Evolutionary conservation across 495 filamentous ascomycete genomes (phyloP).

Genomic region (Lepraria neglecta): DNA sequence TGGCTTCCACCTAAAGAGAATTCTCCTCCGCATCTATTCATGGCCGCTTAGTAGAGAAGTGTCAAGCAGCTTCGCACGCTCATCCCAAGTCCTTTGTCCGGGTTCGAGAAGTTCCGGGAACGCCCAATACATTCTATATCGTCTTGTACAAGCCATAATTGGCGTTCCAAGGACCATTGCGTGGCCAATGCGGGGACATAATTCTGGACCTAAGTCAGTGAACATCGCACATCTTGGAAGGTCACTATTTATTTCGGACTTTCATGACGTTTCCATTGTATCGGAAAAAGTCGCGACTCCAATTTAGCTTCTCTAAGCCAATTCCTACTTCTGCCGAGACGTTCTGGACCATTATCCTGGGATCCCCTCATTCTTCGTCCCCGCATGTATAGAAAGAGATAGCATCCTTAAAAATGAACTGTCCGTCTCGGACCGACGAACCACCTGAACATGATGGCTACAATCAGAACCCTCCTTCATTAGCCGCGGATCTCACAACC

Average conservation of each 20-base stretch:
- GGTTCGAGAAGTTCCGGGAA: not conserved
- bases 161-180: not conserved
- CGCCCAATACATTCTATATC: not conserved
- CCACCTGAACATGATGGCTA: constrained; percentile 46
- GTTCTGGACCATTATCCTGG: not conserved
- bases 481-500: constrained; percentile 55
- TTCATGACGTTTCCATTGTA: not conserved
- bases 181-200: not conserved
- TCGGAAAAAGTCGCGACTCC: constrained; percentile 20
- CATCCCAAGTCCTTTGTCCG: not conserved
- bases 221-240: not conserved
- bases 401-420: constrained; percentile 47
- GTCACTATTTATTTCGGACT: not conserved
- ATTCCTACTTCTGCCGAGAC: not conserved
- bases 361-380: not conserved
- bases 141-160: not conserved
- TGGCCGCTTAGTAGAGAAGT: not conserved
- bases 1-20: not conserved
- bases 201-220: not conserved
- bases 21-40: not conserved
- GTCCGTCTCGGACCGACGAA: constrained; percentile 58
- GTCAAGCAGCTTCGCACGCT: not conserved
- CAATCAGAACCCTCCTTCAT: constrained; percentile 54
- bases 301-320: constrained; percentile 4
- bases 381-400: not conserved